Evolutionary conservation across 257 asterid genomes (phyloP), one percentile per base, ranked within the genome.

Genomic region (Gentiana straminea): DNA sequence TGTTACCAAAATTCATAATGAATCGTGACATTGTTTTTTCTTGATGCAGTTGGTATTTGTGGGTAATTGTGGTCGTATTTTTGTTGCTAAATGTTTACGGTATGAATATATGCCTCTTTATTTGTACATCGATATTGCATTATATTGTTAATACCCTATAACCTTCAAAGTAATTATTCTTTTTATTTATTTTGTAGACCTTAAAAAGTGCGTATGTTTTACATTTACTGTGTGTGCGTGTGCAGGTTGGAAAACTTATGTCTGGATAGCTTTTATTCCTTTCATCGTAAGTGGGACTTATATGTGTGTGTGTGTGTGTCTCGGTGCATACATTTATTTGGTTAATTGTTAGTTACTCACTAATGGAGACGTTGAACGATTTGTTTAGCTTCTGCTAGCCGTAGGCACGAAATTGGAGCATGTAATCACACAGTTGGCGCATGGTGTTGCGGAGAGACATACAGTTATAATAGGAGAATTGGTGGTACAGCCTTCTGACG

Each of bases 401-500:
- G 24, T 24, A 24, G 24, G 24, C 24, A 24, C 24, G 1, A 24
- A 24, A 24, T 24, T 24, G 24, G 24, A 24, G 24, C 24, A 24
- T 24, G 24, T 24, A 24, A 24, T 24, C 24, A 24, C 24, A 24
- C 24, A 24, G 24, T 24, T 24, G 24, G 24, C 24, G 24, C 24
- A 24, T 24, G 24, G 24, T 24, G 24, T 24, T 24, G 24, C 24
- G 1, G 24, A 24, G 24, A 24, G 24, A 24, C 24, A 24, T 24
- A 24, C 24, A 24, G 24, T 24, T 24, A 24, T 24, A 24, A 94
- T 83, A 68, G 98, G 95, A 1, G 97, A 92, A 49, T 71, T 92
- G 73, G 86, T 81, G 12, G 98, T 92, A 37, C 70, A 72, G 58
- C 98, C 98, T 47, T 92, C 97, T 0, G 98, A 88, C 38, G 80